Conservation (phyloP, 768 basidiomycete genomes). For the Tephrocybe sp. region DNA sequence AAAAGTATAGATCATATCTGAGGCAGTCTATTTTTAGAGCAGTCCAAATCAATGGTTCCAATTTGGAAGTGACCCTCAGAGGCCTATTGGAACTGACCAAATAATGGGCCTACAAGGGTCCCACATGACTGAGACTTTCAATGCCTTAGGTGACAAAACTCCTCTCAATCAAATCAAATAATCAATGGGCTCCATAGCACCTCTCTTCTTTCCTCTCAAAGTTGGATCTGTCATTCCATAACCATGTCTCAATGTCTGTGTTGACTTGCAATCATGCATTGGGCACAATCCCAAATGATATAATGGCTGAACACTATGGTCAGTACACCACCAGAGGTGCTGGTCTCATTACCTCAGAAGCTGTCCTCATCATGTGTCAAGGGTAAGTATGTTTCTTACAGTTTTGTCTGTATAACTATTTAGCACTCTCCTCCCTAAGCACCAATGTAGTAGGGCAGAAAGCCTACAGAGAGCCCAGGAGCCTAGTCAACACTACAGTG, state of each 20-base stretch:
- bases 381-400: conserved; percentile 27
- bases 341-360: conserved; percentile 38
- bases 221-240: conserved; percentile 32
- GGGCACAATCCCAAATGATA: conserved; percentile 32
- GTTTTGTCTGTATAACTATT: background rate
- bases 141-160: too few relatives aligned
- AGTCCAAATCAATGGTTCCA: too few relatives aligned
- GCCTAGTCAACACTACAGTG: too few relatives aligned
- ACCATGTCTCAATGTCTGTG: conserved; percentile 34
- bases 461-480: too few relatives aligned
- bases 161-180: too few relatives aligned
- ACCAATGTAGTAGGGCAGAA: too few relatives aligned
- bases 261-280: conserved; percentile 36
- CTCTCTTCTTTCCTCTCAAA: conserved; percentile 28
- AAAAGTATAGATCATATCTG: too few relatives aligned
- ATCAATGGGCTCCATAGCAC: conserved; percentile 9
- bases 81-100: too few relatives aligned
- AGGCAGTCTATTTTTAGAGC: too few relatives aligned
- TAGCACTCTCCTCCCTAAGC: conserved; percentile 20
- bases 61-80: too few relatives aligned
- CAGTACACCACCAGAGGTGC: conserved; percentile 36
- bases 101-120: too few relatives aligned
- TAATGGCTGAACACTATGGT: conserved; percentile 36
- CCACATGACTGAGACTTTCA: too few relatives aligned
- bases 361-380: conserved; percentile 38